Percentiles rank a stretch among this genome's conserved stretches.
These are phyloP conservation scores for Arabidopsis hybrid DNA, from an alignment of 441 rosid genomes.

Conservation along the genomic window DNA sequence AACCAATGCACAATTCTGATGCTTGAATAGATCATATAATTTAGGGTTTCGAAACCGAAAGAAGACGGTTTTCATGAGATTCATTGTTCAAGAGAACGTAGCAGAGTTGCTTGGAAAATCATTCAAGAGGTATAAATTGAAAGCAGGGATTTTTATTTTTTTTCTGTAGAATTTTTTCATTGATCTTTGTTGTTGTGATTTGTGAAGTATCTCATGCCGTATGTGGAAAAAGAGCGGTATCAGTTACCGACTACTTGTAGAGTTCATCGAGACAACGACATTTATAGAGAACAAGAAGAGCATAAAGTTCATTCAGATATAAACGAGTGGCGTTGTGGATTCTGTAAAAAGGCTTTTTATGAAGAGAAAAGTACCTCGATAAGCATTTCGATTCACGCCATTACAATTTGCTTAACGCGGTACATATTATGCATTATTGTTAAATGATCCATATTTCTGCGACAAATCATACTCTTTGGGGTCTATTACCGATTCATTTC, in stretches of 20 bases:
- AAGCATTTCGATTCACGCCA: conserved; percentile 58
- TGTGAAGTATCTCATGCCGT: conserved; percentile 59
- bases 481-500: background rate
- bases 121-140: conserved; percentile 51
- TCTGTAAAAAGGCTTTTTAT: conserved; percentile 52
- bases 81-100: conserved; percentile 65
- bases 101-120: conserved; percentile 57
- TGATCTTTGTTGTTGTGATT: conserved; percentile 30
- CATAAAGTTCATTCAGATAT: conserved; percentile 50
- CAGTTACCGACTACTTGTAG: conserved; percentile 49
- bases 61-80: conserved; percentile 49
- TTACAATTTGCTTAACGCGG: conserved; percentile 50
- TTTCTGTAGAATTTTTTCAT: background rate
- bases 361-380: conserved; percentile 56
- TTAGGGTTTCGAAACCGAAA: conserved; percentile 27
- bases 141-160: background rate
- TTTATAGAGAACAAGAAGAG: conserved; percentile 57
- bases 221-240: conserved; percentile 49
- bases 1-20: conserved; percentile 1
- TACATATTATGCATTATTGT: conserved; percentile 9
- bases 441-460: background rate
- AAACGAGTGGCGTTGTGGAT: conserved; percentile 56
- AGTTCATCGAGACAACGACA: conserved; percentile 51
- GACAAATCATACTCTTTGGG: background rate
- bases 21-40: conserved; percentile 5